Base-by-base conservation (phyloP, 257 asterid genomes). In the Scutellaria baicalensis region DNA sequence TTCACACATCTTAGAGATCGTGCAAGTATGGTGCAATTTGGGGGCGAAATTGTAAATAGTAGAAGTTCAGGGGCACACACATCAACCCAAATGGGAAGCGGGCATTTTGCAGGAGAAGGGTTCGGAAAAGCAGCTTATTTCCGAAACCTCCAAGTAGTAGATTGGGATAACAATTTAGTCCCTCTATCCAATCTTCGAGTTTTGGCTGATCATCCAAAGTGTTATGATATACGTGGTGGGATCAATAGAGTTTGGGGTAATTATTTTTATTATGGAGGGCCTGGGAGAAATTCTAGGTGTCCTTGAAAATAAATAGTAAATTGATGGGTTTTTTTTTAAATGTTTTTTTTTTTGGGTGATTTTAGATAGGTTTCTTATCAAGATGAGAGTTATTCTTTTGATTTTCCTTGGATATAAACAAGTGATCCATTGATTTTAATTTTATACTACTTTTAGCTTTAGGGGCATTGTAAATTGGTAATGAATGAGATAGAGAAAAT, bases 251-350 rank as follows among this genome's bases (percentile, higher is more conserved):
- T 82, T 62, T 85, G 90, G 90, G 90, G 90, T 17, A 80, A 76
- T 74, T 85, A 85, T 49, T 85, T 85, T 59, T 85, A 85, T 9
- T 85, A 85, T 58, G 90, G 90, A 68, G 90, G 88, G n/a, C 90
- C 90, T 0, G 88, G 90, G 2, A 83, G 70, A 82, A 85, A 81
- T 83, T 20, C 80, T 8, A 83, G 83, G 64, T 85, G 90, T 75
- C 66, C 80, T 76, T 85, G 63, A 82, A 43, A 10, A 42, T 21
- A 73, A 38, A 56, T 57, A 12, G n/a, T 18, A 45, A n/a, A 38
- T 64, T 39, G 9, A 2, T 47, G 64, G 59, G 10, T 36, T 35
- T 55, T 42, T 12, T 18, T 12, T 59, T 31, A 13, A 4, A 11
- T 23, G 31, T 36, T 31, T 54, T 23, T 7, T 38, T 9, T 14